These are phyloP conservation scores for Ustilago tritici DNA, from an alignment of 1,284 basidiomycete species.

Conservation along the genomic window DNA sequence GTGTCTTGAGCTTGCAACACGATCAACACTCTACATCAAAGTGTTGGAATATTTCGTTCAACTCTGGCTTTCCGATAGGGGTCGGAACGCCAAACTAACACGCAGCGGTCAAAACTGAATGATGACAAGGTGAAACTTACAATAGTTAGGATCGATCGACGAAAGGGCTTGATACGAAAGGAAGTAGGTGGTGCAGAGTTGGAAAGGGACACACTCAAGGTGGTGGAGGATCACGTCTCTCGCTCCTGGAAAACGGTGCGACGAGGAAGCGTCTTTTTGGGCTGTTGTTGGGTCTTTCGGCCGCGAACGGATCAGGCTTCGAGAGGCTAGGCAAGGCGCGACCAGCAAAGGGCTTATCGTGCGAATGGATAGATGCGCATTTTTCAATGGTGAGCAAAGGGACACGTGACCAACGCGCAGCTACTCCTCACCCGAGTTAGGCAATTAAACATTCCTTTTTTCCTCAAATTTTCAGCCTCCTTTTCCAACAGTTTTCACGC, in stretches of 20 bases:
- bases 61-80: background rate
- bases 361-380: too few relatives aligned
- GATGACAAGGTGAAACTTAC: slow-evolving; percentile 14
- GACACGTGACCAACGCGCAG: too few relatives aligned
- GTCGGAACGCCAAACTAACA: background rate
- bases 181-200: slow-evolving; percentile 15
- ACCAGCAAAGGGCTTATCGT: background rate
- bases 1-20: background rate
- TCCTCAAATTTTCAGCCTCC: too few relatives aligned
- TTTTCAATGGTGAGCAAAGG: too few relatives aligned
- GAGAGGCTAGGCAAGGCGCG: background rate
- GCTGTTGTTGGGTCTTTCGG: slow-evolving; percentile 43
- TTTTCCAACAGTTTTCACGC: too few relatives aligned
- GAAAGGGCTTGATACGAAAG: slow-evolving; percentile 25
- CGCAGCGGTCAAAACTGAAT: background rate
- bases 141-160: slow-evolving; percentile 25
- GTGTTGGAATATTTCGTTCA: background rate
- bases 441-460: too few relatives aligned
- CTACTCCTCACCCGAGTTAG: too few relatives aligned
- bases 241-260: slow-evolving; percentile 31
- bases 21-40: background rate
- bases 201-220: slow-evolving; percentile 1
- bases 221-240: slow-evolving; percentile 27
- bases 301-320: slow-evolving; percentile 40
- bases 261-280: slow-evolving; percentile 16